Base-by-base conservation (phyloP, 148 eudicot species). In the Cornus controversa region DNA sequence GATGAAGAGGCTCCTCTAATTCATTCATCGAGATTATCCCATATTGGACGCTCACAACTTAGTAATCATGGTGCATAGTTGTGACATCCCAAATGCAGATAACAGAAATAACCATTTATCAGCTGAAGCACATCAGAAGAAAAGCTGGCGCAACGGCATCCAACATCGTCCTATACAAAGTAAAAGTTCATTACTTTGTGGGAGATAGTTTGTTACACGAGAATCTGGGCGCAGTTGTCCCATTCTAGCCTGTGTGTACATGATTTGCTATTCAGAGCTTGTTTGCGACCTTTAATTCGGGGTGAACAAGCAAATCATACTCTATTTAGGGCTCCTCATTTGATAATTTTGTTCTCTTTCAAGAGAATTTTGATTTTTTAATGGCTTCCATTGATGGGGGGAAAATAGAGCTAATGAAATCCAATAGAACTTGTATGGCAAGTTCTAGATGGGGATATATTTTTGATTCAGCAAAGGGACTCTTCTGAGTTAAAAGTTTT, bases 1-100 rank as follows among this genome's bases (percentile, higher is more conserved):
- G 88, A 85, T 29, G 88, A 85, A 77, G 88, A 80, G 63, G 81
- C 76, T n/a, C 83, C 85, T 42, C 67, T 85, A 8, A 77, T 85
- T 67, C 26, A 81, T 53, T 82, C 88, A 31, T 77, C 84, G 18
- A 85, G 88, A 75, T 71, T 82, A 20, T 85, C 85, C 8, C 85
- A 82, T 77, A 80, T 82, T 57, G 88, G 88, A 22, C 81, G 83
- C 5, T 25, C 83, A 42, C 88, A 85, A 71, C 70, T 79, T 16
- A 75, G 77, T 67, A 76, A 28, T 37, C 79, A 72, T 5, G 67
- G 79, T 26, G 40, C 58, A 24, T 80, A 26, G 34, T 36, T 65
- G 8, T 28, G 25, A 36, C 7, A 62, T 50, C 57, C 65, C 66
- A 20, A 8, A 11, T 72, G 8, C 50, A 69, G 57, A 50, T 50